Percentiles rank a stretch among this genome's conserved stretches.
Conservation (phyloP, 75 land plant genomes). For the Chamaecyparis obtusa region DNA sequence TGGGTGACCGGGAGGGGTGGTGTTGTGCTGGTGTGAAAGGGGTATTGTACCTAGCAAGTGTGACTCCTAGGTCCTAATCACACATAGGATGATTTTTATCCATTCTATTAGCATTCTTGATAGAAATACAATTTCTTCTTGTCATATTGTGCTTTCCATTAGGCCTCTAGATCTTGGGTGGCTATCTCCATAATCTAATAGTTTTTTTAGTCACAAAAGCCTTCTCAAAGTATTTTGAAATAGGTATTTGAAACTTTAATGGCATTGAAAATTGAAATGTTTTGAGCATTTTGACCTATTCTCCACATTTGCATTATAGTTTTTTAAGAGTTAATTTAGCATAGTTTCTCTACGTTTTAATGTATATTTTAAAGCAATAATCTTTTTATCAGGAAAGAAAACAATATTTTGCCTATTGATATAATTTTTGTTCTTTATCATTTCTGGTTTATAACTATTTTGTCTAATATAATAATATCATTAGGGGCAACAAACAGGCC, state of each 20-base stretch:
- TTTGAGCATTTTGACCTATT: neutral
- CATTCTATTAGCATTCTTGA: no score
- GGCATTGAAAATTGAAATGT: neutral
- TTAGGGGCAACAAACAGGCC: constrained; percentile 98
- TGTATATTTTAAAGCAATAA: neutral
- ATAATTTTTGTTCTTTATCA: constrained; percentile 10
- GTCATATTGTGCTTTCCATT: no score
- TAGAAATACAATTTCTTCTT: no score
- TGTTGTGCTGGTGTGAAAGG: no score
- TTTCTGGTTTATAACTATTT: constrained; percentile 2
- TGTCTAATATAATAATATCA: constrained; percentile 7
- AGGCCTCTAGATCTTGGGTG: no score
- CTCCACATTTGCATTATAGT: neutral
- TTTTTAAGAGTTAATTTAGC: neutral
- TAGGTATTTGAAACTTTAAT: neutral
- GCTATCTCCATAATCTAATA: no score
- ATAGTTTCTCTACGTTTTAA: neutral
- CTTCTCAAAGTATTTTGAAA: neutral
- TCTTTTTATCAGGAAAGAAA: neutral
- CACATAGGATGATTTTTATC: no score
- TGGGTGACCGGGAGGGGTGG: no score
- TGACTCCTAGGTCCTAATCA: no score
- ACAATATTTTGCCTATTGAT: neutral
- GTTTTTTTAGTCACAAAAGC: neutral
- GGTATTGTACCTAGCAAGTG: no score